Evolutionary conservation across 208 protist species (phyloP), one percentile per base, ranked within the genome.

Genomic region (Crithidia expoeki): DNA sequence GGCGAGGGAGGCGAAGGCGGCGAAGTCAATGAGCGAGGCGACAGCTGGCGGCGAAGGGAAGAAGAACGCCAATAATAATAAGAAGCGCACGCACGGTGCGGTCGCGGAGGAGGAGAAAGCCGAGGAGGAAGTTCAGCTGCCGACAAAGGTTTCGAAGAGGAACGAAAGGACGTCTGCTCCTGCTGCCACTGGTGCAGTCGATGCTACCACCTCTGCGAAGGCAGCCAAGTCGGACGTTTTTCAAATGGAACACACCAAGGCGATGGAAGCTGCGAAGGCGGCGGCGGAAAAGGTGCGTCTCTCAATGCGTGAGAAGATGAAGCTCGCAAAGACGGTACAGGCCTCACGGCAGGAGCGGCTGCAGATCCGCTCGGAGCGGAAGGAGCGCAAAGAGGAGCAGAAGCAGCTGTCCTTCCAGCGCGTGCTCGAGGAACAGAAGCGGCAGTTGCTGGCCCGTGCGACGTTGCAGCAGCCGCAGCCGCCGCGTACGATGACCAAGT

Each of bases 351-450:
- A 83, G 52, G 81, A 81, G 52, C 75, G 83, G 34, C 44, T 92
- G 51, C 40, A 80, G 40, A 75, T 61, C 0, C 83, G 86, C 32
- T 64, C 57, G 4, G 55, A 66, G 19, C 78, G 86, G 21, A 82
- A 85, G 55, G 84, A 81, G 57, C 51, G 59, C 16, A 84, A 84
- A 65, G 73, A 78, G 42, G 68, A 81, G 53, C 46, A 75, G 52
- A 80, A 76, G 56, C 77, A 87, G 73, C 19, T 77, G 47, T 80
- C 85, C 27, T 94, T 94, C 60, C 64, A 81, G 38, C 86, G 88
- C 28, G 77, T 96, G n/a, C 66, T 96, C 56, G 77, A 86, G 67
- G 81, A 94, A 77, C 89, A 94, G 83, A 90, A 90, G 79, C 69
- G 68, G 12, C 87, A 93, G 76, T 74, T 96, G 60, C 56, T 90